Evolutionary conservation across 2,329 filamentous ascomycete species (phyloP).

Genomic region (Didymella keratinophila): DNA sequence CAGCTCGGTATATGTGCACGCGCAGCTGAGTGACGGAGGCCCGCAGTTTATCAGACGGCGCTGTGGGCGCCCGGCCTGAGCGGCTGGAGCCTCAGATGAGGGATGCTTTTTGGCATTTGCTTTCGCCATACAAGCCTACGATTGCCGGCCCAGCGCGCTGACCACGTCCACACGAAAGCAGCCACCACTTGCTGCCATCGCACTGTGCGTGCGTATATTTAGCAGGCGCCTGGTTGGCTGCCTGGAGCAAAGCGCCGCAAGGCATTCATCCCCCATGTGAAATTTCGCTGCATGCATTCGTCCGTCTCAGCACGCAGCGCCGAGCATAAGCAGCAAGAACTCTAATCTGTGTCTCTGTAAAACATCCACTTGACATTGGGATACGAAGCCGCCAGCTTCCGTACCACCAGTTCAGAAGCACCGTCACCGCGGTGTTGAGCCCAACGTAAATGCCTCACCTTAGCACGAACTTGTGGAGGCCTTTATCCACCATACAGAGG

Average conservation of each 20-base stretch:
- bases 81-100: conserved; percentile 15
- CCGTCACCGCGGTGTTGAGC: conserved; percentile 12
- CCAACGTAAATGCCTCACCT: conserved; percentile 22
- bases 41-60: conserved; percentile 25
- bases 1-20: conserved; percentile 31
- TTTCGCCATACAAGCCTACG: conserved; percentile 7
- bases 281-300: conserved; percentile 4
- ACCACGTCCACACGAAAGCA: conserved; percentile 15
- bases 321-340: conserved; percentile 13
- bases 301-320: conserved; percentile 2
- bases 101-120: conserved; percentile 2
- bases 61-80: neutral
- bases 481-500: conserved; percentile 22
- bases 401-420: conserved; percentile 11
- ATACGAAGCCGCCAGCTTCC: conserved; percentile 6
- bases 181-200: conserved; percentile 19
- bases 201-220: conserved; percentile 24
- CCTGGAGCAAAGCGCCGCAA: conserved; percentile 9
- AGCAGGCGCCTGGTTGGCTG: conserved; percentile 10
- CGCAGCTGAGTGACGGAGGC: conserved; percentile 27
- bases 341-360: conserved; percentile 10
- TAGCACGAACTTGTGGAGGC: conserved; percentile 14
- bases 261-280: conserved; percentile 16
- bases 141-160: conserved; percentile 16
- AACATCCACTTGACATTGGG: conserved; percentile 3